These are phyloP conservation scores for Nitzschia palea DNA, from an alignment of 108 stramenopile genomes.

Conservation along the genomic window DNA sequence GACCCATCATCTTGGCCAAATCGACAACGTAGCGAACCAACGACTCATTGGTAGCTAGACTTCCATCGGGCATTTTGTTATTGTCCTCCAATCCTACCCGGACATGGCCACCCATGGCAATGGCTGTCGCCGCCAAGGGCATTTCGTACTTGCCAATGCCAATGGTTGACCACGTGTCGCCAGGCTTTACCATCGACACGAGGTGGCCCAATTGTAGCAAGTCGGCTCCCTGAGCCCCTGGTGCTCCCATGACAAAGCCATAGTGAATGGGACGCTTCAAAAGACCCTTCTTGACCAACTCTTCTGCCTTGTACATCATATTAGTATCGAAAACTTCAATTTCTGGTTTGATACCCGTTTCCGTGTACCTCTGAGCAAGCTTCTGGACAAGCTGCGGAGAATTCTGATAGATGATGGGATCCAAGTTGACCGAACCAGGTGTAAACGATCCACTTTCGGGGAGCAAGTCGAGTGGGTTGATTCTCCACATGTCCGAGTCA, in stretches of 20 bases:
- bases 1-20: not conserved
- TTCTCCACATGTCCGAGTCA: constrained; percentile 6
- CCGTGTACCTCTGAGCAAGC: not conserved
- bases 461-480: constrained; percentile 1
- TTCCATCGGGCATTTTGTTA: constrained; percentile 4
- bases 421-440: not conserved
- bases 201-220: not conserved
- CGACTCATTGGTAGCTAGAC: constrained; percentile 3
- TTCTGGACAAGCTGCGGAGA: not conserved
- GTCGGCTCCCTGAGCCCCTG: constrained; percentile 1
- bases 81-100: constrained; percentile 2
- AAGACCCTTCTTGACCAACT: not conserved
- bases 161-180: constrained; percentile 4
- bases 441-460: constrained; percentile 5
- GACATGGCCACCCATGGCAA: constrained; percentile 4
- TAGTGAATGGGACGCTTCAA: constrained; percentile 6
- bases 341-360: constrained; percentile 1
- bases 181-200: not conserved
- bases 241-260: constrained; percentile 6
- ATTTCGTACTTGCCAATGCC: constrained; percentile 1
- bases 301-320: not conserved
- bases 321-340: constrained; percentile 1
- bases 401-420: not conserved
- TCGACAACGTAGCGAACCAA: not conserved
- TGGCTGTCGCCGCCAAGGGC: not conserved